Conservation (phyloP, 2,329 filamentous ascomycete species). For the Beauveria bassiana region DNA sequence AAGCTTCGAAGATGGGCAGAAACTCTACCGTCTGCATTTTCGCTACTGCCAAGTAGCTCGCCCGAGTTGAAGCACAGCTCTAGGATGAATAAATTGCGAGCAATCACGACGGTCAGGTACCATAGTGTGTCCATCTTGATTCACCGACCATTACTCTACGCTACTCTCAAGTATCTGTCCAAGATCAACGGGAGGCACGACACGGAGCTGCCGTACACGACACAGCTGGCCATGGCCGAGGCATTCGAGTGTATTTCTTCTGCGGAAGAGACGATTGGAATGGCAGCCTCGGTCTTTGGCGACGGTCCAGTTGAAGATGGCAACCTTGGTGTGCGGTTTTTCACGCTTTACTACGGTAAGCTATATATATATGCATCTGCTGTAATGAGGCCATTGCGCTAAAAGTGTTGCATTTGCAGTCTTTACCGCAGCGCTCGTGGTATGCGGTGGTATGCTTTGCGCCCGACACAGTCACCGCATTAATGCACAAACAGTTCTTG, state of each 20-base stretch:
- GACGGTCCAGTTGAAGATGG: slow-evolving; percentile 6
- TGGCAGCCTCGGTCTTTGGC: slow-evolving; percentile 14
- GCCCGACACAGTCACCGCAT: not conserved
- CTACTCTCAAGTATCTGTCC: slow-evolving; percentile 6
- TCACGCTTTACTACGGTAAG: slow-evolving; percentile 24
- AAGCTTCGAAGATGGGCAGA: slow-evolving; percentile 30
- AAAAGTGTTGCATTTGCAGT: not conserved
- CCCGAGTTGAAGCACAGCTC: slow-evolving; percentile 13
- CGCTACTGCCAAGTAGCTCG: slow-evolving; percentile 19
- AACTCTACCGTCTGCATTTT: slow-evolving; percentile 22
- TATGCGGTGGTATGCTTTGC: slow-evolving; percentile 6
- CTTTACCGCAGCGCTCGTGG: slow-evolving; percentile 8
- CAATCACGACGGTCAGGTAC: slow-evolving; percentile 30
- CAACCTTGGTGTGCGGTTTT: slow-evolving; percentile 25
- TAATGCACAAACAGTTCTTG: not conserved
- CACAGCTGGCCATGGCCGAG: slow-evolving; percentile 15
- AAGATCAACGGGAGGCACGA: not conserved
- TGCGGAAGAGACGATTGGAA: slow-evolving; percentile 18
- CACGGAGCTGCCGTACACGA: slow-evolving; percentile 15
- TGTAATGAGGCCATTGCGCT: not conserved
- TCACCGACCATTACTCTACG: slow-evolving; percentile 21
- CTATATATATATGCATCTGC: not conserved
- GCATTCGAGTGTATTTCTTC: slow-evolving; percentile 17
- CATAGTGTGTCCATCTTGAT: slow-evolving; percentile 25
- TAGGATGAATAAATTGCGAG: slow-evolving; percentile 25